Evolutionary conservation across 257 asterid species (phyloP), one percentile per base, ranked within the genome.

Genomic region (Solanum etuberosum): DNA sequence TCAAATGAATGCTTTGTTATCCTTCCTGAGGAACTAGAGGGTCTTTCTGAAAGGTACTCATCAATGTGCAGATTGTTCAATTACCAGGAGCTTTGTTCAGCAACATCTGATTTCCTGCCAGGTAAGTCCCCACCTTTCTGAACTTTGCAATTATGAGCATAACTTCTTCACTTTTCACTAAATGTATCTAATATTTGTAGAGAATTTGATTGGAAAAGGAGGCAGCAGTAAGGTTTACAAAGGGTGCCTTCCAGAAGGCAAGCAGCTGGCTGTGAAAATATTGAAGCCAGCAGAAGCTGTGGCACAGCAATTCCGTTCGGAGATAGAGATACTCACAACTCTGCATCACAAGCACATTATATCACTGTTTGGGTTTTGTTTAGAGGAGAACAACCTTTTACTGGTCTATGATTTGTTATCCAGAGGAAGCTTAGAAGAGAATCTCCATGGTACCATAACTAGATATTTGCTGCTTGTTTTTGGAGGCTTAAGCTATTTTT

Each of bases 371-470:
- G 99, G 99, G 25, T 93, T 95, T 89, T 94, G 99, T 90, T 90
- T 91, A 82, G 98, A 93, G 92, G 93, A 93, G 59, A 90, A 91
- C 88, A 90, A 83, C 87, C 89, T 93, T 57, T 93, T 95, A 77
- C 85, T 96, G 92, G 99, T 95, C 68, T 96, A 96, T 90, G 92
- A 96, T 89, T 93, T 96, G 89, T 89, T 96, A 76, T 91, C 98
- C 72, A 92, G 93, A 91, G 99, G 99, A 87, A 94, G 98, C 94
- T 91, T 96, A 87, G 98, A 96, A 91, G 98, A 96, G 87, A 94
- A 91, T 93, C 97, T 96, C 84, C 98, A 94, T 74, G 98, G 98
- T 96, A 92, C 31, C 82, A n/a, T 82, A 43, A 29, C 67, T 27
- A 80, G 67, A 46, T 61, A 32, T 70, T 65, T 89, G 65, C 83